phyloP scores from a whole-genome alignment of 306 rosid species.

The Macrotyloma uniflorum region DNA sequence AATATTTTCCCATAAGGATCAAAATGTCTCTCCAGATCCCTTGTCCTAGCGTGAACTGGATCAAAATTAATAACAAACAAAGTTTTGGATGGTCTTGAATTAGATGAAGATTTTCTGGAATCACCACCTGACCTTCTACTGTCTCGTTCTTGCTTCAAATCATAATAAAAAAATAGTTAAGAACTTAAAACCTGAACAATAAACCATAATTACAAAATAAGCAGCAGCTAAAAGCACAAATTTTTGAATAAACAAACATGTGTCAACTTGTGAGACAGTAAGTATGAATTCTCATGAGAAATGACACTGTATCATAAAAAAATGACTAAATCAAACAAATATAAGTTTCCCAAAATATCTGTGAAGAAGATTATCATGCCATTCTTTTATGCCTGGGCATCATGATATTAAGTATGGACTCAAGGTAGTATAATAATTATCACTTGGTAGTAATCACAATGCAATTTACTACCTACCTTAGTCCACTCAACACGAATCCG shows the following conservation, averaged over 20 bases:
- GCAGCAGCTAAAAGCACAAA: constrained; percentile 26
- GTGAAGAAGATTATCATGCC: neutral
- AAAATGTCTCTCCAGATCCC: constrained; percentile 87
- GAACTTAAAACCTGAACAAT: constrained; percentile 14
- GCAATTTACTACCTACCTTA: constrained; percentile 48
- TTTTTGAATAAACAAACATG: constrained; percentile 3
- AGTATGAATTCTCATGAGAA: constrained; percentile 15
- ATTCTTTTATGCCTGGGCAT: neutral
- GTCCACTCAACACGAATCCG: constrained; percentile 88
- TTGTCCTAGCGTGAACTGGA: constrained; percentile 77
- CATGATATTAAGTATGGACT: constrained; percentile 8
- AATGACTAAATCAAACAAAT: neutral
- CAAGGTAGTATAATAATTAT: neutral
- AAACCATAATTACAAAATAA: constrained; percentile 28
- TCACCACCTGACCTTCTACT: constrained; percentile 66
- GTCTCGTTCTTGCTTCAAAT: constrained; percentile 81
- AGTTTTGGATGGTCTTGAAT: constrained; percentile 68
- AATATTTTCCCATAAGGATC: constrained; percentile 71
- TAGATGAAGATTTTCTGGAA: constrained; percentile 63
- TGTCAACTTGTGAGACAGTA: neutral
- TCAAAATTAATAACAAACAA: constrained; percentile 85
- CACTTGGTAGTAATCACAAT: neutral
- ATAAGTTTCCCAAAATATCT: neutral
- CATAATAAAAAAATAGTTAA: constrained; percentile 31
- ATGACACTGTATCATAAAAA: neutral